Percentiles rank a stretch among this genome's conserved stretches.
phyloP scores from a whole-genome alignment of 1,284 basidiomycete species.

The Agroathelia rolfsii region DNA sequence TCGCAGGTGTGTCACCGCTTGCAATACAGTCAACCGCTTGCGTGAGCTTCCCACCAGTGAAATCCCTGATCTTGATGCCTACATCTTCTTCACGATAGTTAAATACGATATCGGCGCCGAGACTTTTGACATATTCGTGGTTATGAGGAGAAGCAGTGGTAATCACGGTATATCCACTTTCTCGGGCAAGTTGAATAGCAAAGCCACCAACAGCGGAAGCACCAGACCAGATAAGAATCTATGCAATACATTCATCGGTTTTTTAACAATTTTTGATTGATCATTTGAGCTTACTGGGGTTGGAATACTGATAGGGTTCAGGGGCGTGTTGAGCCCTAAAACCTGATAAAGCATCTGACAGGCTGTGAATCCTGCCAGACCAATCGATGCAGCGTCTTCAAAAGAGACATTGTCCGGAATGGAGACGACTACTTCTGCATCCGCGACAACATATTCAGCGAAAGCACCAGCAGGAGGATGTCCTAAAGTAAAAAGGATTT shows the following conservation, averaged over 20 bases:
- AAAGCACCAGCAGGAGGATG: neutral
- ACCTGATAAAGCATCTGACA: constrained; percentile 15
- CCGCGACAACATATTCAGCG: neutral
- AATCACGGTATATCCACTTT: constrained; percentile 27
- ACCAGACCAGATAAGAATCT: constrained; percentile 18
- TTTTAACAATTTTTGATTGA: too few species aligned
- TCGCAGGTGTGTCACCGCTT: constrained; percentile 15
- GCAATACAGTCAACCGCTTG: constrained; percentile 20
- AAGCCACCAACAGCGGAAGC: constrained; percentile 26
- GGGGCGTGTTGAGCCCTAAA: constrained; percentile 12
- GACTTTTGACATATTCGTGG: constrained; percentile 20
- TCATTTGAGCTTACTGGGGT: too few species aligned
- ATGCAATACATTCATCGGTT: too few species aligned
- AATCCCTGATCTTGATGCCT: constrained; percentile 15
- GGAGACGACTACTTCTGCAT: neutral
- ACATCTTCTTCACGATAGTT: constrained; percentile 23
- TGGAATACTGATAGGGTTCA: constrained; percentile 9
- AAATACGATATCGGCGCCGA: constrained; percentile 30
- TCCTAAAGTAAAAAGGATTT: neutral
- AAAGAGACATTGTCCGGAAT: constrained; percentile 1
- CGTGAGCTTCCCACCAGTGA: constrained; percentile 18
- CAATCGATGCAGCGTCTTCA: constrained; percentile 1
- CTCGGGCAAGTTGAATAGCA: constrained; percentile 25
- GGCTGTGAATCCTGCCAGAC: constrained; percentile 16
- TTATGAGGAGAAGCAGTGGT: constrained; percentile 27